Evolutionary conservation across 1,139 yeast genomes (phyloP).

Genomic region (Fermentozyma sake): DNA sequence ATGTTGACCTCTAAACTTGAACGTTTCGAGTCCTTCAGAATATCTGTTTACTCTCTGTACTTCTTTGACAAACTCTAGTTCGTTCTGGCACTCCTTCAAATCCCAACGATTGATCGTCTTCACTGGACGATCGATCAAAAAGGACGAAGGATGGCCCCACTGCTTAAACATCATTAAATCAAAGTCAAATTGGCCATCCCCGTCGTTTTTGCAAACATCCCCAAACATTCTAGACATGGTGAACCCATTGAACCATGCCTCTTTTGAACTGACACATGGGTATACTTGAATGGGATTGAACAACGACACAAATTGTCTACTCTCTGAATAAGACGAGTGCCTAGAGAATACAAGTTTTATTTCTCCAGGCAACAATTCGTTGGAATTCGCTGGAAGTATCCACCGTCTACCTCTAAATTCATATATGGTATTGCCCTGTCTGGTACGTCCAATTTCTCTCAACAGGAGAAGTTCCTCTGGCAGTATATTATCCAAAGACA

Average conservation of each 20-base stretch:
- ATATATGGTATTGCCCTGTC: conserved; percentile 20
- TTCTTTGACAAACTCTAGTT: no score
- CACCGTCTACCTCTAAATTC: conserved; percentile 21
- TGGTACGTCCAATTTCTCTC: no score
- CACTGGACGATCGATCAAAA: conserved; percentile 17
- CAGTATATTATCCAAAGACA: conserved; percentile 7
- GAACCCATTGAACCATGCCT: conserved; percentile 40
- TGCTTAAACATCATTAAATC: conserved; percentile 21
- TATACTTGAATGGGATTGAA: conserved; percentile 44
- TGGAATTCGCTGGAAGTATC: conserved; percentile 22
- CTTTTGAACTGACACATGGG: conserved; percentile 36
- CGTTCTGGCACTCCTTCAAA: conserved; percentile 24
- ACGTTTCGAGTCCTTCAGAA: no score
- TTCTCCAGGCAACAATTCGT: conserved; percentile 35
- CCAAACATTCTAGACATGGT: conserved; percentile 44
- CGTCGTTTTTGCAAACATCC: conserved; percentile 22
- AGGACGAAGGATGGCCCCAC: conserved; percentile 18
- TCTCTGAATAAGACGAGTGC: conserved; percentile 51
- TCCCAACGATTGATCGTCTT: conserved; percentile 32
- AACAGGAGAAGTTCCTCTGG: no score
- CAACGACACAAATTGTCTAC: conserved; percentile 29
- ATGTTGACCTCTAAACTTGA: conserved; percentile 2
- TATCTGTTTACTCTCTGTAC: conserved; percentile 2
- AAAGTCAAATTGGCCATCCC: conserved; percentile 19
- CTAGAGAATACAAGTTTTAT: conserved; percentile 45